Base-by-base conservation (phyloP, 1,139 yeast genomes). In the Debaryomyces singareniensis region DNA sequence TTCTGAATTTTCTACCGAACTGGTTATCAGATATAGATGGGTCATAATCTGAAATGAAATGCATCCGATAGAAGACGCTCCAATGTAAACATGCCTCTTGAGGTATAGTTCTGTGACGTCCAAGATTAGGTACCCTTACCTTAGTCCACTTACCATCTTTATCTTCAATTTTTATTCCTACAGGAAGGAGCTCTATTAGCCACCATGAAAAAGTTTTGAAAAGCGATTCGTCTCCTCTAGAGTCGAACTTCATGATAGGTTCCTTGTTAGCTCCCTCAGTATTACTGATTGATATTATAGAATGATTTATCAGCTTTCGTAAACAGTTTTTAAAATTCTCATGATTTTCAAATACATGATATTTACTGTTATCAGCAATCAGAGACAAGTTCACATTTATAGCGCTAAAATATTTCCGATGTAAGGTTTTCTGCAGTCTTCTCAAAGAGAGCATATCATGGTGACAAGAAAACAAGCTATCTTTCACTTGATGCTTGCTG, bases 61-160 rank as follows among this genome's bases (percentile, higher is more conserved):
- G 72, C 34, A 70, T 44, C 36, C 78, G 56, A 71, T 77, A 77
- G 36, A 60, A 61, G 1, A 76, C 64, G 30, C 83, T 75, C 84
- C 85, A 78, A 45, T 78, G 85, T 18, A 76, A 38, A 10, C 49
- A 50, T 12, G 73, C 69, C 33, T 60, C 49, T 2, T 38, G 39
- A 1, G 82, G 81, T 4, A 78, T 53, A 22, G 53, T 53, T 35
- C 85, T 53, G 2, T 47, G 40, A 11, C 71, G 53, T 1, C 84
- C 83, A 4, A 72, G 39, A 43, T 78, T 77, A 1, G 84, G 84
- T 7, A 53, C 43, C 38, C 59, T 68, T 3, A 58, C 51, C 29
- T 62, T 57, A 33, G 49, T 55, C 79, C 81, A 74, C 36, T 56
- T 53, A 2, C 75, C 75, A 7, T 53, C 43, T 4, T 43, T 38